Conservation (phyloP, 495 filamentous ascomycete species). For the Xylaria bambusicola region DNA sequence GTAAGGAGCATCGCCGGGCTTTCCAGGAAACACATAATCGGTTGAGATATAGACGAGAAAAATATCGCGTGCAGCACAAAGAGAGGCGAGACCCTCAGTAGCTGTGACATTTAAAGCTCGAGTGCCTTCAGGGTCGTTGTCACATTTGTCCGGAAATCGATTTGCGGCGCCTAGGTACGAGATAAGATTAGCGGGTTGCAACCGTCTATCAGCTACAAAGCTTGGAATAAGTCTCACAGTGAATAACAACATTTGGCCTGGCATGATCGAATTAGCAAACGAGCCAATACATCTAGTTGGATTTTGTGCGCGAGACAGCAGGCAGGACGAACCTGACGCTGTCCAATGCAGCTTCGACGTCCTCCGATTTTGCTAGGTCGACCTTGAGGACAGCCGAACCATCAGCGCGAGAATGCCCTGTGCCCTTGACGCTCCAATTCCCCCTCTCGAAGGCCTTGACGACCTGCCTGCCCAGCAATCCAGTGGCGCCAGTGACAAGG, state of each 20-base stretch:
- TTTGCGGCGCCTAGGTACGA: conserved; percentile 74
- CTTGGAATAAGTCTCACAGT: conserved; percentile 59
- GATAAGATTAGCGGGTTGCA: background rate
- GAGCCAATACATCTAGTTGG: background rate
- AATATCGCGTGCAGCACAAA: conserved; percentile 62
- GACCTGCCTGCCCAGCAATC: conserved; percentile 80
- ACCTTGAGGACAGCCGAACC: conserved; percentile 75
- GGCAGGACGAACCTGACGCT: conserved; percentile 57
- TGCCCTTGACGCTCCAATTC: conserved; percentile 79
- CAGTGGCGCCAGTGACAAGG: conserved; percentile 83
- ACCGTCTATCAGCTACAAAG: background rate
- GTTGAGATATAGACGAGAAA: conserved; percentile 91
- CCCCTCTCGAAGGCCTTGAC: conserved; percentile 69
- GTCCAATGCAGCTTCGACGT: conserved; percentile 65
- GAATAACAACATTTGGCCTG: conserved; percentile 81
- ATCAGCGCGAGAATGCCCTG: conserved; percentile 70
- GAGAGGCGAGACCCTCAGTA: conserved; percentile 63
- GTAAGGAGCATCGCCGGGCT: conserved; percentile 83
- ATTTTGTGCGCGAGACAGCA: background rate
- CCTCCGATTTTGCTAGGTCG: conserved; percentile 62
- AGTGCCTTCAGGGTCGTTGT: conserved; percentile 74
- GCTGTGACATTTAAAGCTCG: conserved; percentile 75
- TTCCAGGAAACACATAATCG: conserved; percentile 90
- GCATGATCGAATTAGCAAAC: conserved; percentile 12
- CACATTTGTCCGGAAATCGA: conserved; percentile 82